A percentile compares a stretch with the other conserved stretches of the same genome.
Evolutionary conservation across 176 grass and related monocot species (phyloP).

Genomic region (Raddia distichophylla): DNA sequence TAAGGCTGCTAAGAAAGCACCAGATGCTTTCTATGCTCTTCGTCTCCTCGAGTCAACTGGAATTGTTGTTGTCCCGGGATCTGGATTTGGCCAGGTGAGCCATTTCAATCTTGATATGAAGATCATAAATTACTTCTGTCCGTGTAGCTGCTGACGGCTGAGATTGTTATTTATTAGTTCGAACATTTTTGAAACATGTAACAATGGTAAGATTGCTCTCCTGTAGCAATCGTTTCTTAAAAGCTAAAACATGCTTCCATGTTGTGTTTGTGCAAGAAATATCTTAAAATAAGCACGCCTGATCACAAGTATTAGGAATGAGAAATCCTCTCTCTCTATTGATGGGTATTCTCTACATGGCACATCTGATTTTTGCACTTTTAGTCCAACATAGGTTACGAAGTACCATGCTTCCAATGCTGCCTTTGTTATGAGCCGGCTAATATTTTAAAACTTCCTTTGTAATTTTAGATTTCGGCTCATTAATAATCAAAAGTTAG

Average conservation of each 20-base stretch:
- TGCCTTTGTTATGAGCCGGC: not conserved
- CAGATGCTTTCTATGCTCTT: constrained; percentile 79
- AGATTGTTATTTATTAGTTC: not conserved
- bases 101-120: constrained; percentile 22
- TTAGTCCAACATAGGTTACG: not conserved
- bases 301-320: not conserved
- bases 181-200: not conserved
- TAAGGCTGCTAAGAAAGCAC: constrained; percentile 60
- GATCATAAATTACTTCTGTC: not conserved
- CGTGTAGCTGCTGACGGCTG: not conserved
- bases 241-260: not conserved
- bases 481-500: not conserved
- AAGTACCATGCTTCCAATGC: not conserved
- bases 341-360: not conserved
- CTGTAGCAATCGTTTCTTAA: not conserved
- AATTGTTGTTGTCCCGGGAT: constrained; percentile 87
- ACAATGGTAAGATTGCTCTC: not conserved
- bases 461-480: not conserved
- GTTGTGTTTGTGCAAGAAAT: not conserved
- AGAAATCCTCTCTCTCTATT: not conserved
- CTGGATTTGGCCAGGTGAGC: constrained; percentile 83
- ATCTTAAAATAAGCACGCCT: not conserved
- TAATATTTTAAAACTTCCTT: not conserved
- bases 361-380: constrained; percentile 19
- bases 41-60: constrained; percentile 81